Base-by-base conservation (phyloP, 805 yeast genomes). In the Lachancea waltii region DNA sequence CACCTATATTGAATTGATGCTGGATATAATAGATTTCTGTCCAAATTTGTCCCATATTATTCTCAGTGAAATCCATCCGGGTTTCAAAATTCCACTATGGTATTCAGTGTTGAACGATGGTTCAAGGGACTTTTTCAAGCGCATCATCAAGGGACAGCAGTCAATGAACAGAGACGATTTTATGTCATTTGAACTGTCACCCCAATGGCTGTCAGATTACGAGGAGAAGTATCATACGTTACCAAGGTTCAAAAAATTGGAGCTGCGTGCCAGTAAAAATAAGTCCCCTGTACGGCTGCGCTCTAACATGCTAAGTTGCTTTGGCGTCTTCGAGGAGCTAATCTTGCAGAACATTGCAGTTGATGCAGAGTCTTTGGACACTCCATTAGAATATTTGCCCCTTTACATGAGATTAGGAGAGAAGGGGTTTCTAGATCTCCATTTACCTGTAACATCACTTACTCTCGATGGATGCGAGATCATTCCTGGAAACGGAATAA, bases 51-150 rank as follows among this genome's bases (percentile, higher is more conserved):
- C 62, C 22, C 60, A 59, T 17, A 47, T 77, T 5, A 49, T 53
- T 11, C 44, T 77, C 8, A 56, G 60, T 15, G 69, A 75, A 32
- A 65, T 77, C 1, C 67, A 77, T 4, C 77, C 78, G 5, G 67
- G 67, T 16, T 77, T 77, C 48, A 68, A 69, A 23, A 69, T 77
- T 11, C 75, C 79, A 3, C 55, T 76, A 14, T 59, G 63, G 63
- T 59, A 59, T 32, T 58, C 63, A 9, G 57, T 50, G 14, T 45
- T 59, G 15, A 59, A 59, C 36, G 61, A 59, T 40, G 60, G 61
- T 0, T 51, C 62, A 4, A 49, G 49, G 26, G 63, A 58, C 22
- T 59, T 59, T 33, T 53, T 56, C 35, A 56, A 48, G 29, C 58
- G 57, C 38, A 56, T 59, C 20, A 51, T 59, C 8, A 56, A 53